Percentiles rank a stretch among this genome's conserved stretches.
phyloP scores from a whole-genome alignment of 2,329 filamentous ascomycete species.

The Metarhizium rileyi region DNA sequence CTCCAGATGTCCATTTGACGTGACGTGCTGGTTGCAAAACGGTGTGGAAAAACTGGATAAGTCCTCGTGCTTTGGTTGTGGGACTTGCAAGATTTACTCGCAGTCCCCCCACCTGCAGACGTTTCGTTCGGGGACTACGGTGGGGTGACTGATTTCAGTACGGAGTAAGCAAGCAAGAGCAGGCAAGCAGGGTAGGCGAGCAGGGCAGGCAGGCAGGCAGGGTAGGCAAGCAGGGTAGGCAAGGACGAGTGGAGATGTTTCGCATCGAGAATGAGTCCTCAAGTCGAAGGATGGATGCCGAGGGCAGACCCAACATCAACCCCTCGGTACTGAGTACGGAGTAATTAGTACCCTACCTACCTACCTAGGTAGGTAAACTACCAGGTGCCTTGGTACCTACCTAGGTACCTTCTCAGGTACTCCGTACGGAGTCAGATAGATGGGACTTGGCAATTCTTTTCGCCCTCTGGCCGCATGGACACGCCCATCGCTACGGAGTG shows the following conservation, averaged over 20 bases:
- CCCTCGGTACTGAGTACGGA: too few species aligned
- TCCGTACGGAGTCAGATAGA: too few species aligned
- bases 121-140: neutral
- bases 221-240: neutral
- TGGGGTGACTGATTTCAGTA: too few species aligned
- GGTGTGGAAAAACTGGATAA: neutral
- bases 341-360: too few species aligned
- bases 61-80: constrained; percentile 6
- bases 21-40: neutral
- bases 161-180: too few species aligned
- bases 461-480: too few species aligned
- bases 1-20: neutral
- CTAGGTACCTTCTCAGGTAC: too few species aligned
- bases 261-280: neutral
- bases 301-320: neutral
- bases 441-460: too few species aligned
- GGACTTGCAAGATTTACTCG: neutral
- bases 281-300: neutral
- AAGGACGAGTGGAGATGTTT: neutral
- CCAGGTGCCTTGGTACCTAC: too few species aligned
- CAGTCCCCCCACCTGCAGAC: neutral
- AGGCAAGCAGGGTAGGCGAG: neutral
- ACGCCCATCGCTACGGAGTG: too few species aligned
- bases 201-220: too few species aligned
- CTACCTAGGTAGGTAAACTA: too few species aligned